Base-by-base conservation (phyloP, 768 basidiomycete genomes). In the Leccinum sublutescens region DNA sequence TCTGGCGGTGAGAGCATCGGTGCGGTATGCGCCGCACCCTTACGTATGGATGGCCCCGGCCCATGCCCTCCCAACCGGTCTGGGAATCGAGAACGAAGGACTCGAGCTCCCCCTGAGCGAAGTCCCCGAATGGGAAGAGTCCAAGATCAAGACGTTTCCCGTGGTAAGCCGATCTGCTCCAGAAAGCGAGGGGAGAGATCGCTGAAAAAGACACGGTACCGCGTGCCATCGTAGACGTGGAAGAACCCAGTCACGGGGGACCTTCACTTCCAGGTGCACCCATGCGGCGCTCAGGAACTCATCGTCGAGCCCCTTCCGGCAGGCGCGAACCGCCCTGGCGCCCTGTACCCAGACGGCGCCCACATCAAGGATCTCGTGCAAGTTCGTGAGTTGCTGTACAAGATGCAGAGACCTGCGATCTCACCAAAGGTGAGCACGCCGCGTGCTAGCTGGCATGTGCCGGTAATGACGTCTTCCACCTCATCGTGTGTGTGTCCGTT, bases 21-120 rank as follows among this genome's bases (percentile, higher is more conserved):
- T 93, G 55, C 82, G 78, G 67, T 95, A 93, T 69, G 84, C 89
- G 4, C 91, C 93, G 11, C 91, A 93, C 59, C 91, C 93, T 1
- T 94, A 93, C 70, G 87, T 93, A 38, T 94, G 92, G 92, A 95
- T 95, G 91, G 82, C 88, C 0, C 82, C 86, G 17, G 85, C 91
- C 1, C 83, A 79, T 57, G 86, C 91, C 0, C 71, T 85, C 66
- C 78, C 90, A 0, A 93, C 91, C 21, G 93, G 93, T 5, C 76
- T 96, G 8, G 93, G 93, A 1, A 87, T 95, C 65, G 89, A 89
- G 71, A 78, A 76, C 2, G 94, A 95, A 52, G 88, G 87, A 0
- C 76, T 85, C 36, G 93, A 96, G 75, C 65, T 89, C 62, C 72
- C 84, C 1, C 63, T 84, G 50, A 74, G 79, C 17, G 85, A 92